Evolutionary conservation across 2,329 filamentous ascomycete species (phyloP).

Genomic region (Spiromastix sp.): DNA sequence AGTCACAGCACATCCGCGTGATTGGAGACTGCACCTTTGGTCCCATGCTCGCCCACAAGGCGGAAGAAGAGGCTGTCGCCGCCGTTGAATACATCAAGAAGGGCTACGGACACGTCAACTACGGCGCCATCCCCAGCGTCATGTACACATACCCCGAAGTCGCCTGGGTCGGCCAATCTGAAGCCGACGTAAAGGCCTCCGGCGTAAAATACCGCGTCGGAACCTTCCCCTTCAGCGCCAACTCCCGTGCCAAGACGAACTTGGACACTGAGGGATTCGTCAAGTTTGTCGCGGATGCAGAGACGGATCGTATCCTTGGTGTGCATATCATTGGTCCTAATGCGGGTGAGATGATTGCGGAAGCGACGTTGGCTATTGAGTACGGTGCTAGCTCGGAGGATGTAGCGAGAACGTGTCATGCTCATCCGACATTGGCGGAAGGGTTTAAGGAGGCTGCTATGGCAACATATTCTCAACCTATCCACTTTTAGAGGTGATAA

Average conservation of each 20-base stretch:
- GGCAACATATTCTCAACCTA: slow-evolving; percentile 90
- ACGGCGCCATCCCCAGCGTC: slow-evolving; percentile 91
- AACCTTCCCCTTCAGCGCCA: slow-evolving; percentile 94
- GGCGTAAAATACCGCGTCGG: slow-evolving; percentile 89
- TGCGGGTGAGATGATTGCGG: slow-evolving; percentile 98
- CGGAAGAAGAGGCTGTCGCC: slow-evolving; percentile 93
- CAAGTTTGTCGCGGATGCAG: slow-evolving; percentile 91
- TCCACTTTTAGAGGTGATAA: slow-evolving; percentile 80
- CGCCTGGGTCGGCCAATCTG: slow-evolving; percentile 95
- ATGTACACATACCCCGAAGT: slow-evolving; percentile 99
- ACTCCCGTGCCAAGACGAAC: slow-evolving; percentile 98
- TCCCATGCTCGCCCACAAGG: slow-evolving; percentile 98
- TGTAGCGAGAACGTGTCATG: slow-evolving; percentile 88
- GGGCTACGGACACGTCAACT: slow-evolving; percentile 97
- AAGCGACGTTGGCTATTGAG: slow-evolving; percentile 88
- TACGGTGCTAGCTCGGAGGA: slow-evolving; percentile 95
- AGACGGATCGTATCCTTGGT: slow-evolving; percentile 91
- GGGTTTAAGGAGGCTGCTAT: slow-evolving; percentile 99
- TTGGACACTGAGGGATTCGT: slow-evolving; percentile 90
- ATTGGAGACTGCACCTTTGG: slow-evolving; percentile 95
- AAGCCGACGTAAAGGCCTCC: slow-evolving; percentile 85
- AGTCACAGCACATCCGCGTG: slow-evolving; percentile 91
- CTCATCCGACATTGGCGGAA: slow-evolving; percentile 90
- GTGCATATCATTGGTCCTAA: slow-evolving; percentile 95
- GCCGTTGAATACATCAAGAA: slow-evolving; percentile 96